Base-by-base conservation (phyloP, 371 early-diverging fungal genomes). In the Rhizopus delemar region DNA sequence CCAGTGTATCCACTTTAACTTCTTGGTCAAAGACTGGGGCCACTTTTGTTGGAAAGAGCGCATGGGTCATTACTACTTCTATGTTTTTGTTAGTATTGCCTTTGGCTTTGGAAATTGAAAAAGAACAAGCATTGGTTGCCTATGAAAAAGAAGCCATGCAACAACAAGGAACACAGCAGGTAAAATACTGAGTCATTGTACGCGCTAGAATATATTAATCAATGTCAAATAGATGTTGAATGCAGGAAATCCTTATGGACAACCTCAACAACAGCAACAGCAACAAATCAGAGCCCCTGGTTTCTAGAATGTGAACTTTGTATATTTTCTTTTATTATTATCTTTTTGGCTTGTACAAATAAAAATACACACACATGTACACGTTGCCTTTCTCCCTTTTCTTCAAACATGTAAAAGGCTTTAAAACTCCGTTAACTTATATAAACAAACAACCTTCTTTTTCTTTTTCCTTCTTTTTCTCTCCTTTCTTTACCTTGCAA, bases 61-160 rank as follows among this genome's bases (percentile, higher is more conserved):
- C 88, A 31, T 92, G 92, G 92, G 87, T 92, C 12, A 70, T 90
- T 11, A 86, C 90, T 29, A 92, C 91, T 9, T 86, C 85, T 51
- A 90, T 89, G 68, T 68, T 94, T 34, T 77, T 90, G 33, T 74
- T 90, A 50, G 85, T 93, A 38, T 73, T 93, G 51, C 90, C 90
- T 31, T 76, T 89, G 53, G 87, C 86, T 39, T 71, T 89, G 50
- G 91, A 89, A 71, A 75, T 88, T 34, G 91, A 90, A 69, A 86
- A 87, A 55, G 89, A 89, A 46, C 85, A 87, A 66, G 86, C 87
- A 54, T 77, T 91, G 78, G 80, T 84, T 70, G 87, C 89, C 71
- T 89, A 87, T 72, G 92, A 90, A 65, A 73, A 75, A 55, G 88
- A 86, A 71, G 80, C 75, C 36, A 79, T 81, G 81, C 83, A 84